Evolutionary conservation across 306 rosid species (phyloP), one percentile per base, ranked within the genome.

Genomic region (Hippophae gyantsensis): DNA sequence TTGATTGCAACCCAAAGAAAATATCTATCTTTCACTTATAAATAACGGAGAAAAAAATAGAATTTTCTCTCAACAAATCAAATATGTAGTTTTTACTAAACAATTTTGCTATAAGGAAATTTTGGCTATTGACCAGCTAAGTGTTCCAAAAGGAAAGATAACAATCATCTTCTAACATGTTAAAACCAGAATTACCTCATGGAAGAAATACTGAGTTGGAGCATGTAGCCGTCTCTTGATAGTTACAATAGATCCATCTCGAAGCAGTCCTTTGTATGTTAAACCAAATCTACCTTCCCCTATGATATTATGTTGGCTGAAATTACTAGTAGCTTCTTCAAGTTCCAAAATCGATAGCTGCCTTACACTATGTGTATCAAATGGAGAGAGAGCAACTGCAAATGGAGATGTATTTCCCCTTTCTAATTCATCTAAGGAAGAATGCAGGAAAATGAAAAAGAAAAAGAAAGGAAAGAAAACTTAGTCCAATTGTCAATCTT

Each of bases 201-300:
- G 74, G 56, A 69, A 43, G 65, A 82, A 86, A 71, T 75, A 59
- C 8, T 40, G 82, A 55, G 67, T 78, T 10, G 75, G 69, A 45
- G 76, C n/a, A 65, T 57, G 73, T 27, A 69, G 57, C 57, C 84
- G 70, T 64, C 89, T 80, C 77, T 82, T 82, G 73, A 86, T 65
- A 41, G 87, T 83, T 10, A 86, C 94, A 72, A 86, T 73, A 18
- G 86, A 68, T 67, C 94, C 94, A 74, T 86, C 89, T 67, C 69
- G 87, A 69, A 86, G 94, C 71, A 86, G 69, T 14, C 94, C 94
- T 72, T 86, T 78, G 72, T 69, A 86, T 23, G 71, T 82, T 62
- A 80, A 64, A 72, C 94, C 89, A 78, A 82, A 86, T 69, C 83
- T 65, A 47, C 82, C 85, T 78, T 82, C 81, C 56, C 89, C 86